phyloP scores from a whole-genome alignment of 192 early-diverging fungal genomes.

The Backusella tarrabulga region DNA sequence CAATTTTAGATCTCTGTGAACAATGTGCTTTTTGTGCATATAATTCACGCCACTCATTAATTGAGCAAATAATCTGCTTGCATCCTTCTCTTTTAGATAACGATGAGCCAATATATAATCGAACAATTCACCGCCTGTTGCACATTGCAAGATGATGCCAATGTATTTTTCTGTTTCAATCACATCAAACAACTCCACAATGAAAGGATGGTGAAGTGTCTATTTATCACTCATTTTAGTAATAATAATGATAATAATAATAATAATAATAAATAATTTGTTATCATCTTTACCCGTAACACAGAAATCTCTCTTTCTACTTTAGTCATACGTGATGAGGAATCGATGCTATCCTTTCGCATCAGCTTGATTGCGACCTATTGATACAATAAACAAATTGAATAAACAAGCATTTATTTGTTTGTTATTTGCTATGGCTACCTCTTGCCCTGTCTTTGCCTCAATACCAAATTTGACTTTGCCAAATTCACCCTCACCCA shows the following conservation, averaged over 20 bases:
- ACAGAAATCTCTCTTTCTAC: constrained; percentile 95
- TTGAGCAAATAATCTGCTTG: constrained; percentile 90
- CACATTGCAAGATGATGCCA: constrained; percentile 96
- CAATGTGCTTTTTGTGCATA: constrained; percentile 89
- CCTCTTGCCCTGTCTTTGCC: constrained; percentile 67
- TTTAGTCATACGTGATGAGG: constrained; percentile 78
- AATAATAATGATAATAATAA: background rate
- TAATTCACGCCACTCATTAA: constrained; percentile 91
- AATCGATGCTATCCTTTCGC: constrained; percentile 87
- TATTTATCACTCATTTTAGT: constrained; percentile 45
- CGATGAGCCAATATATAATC: constrained; percentile 95
- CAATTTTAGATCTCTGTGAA: constrained; percentile 96
- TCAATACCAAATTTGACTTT: constrained; percentile 97
- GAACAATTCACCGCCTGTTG: constrained; percentile 95
- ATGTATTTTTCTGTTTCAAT: constrained; percentile 97
- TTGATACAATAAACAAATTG: background rate
- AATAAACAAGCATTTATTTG: background rate
- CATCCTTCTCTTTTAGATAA: constrained; percentile 90
- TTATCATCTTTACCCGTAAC: constrained; percentile 64
- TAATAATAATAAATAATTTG: background rate
- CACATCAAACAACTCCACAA: constrained; percentile 91
- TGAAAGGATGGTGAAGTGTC: constrained; percentile 86
- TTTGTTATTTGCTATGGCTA: constrained; percentile 23
- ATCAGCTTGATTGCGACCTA: constrained; percentile 96
- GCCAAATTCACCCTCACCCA: constrained; percentile 97